A percentile compares a stretch with the other conserved stretches of the same genome.
These are phyloP conservation scores for Botrytis medusae DNA, from an alignment of 2,329 filamentous ascomycete genomes.

Conservation along the genomic window DNA sequence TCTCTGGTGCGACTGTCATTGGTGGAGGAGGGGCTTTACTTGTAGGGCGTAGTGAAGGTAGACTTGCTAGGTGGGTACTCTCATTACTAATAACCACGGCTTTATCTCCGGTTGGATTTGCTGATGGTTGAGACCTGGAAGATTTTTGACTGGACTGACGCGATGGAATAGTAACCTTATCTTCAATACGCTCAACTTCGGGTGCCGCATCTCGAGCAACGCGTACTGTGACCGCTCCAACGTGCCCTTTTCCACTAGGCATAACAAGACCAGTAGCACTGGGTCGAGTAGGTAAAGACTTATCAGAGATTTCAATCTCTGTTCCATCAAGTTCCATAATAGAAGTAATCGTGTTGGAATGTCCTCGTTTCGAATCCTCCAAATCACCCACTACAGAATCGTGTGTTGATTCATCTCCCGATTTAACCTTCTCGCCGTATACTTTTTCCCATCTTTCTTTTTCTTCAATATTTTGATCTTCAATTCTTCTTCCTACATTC, in stretches of 20 bases:
- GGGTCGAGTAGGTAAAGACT: conserved; percentile 26
- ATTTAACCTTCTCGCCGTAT: conserved; percentile 62
- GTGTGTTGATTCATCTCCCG: conserved; percentile 25
- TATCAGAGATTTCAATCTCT: conserved; percentile 57
- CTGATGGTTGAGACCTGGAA: conserved; percentile 28
- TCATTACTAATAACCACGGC: conserved; percentile 39
- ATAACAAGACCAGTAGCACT: conserved; percentile 45
- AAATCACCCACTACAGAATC: conserved; percentile 43
- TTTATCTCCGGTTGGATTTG: conserved; percentile 39
- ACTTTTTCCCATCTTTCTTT: conserved; percentile 72
- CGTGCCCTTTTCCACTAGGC: conserved; percentile 44
- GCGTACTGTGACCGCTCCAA: conserved; percentile 30
- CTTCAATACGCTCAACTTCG: conserved; percentile 55
- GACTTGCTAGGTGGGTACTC: conserved; percentile 37
- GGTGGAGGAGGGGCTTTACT: conserved; percentile 36
- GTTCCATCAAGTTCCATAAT: conserved; percentile 45
- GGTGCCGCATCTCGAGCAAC: conserved; percentile 40
- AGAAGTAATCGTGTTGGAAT: conserved; percentile 32
- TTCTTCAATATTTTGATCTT: conserved; percentile 61
- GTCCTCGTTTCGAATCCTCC: conserved; percentile 48
- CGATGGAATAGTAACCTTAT: background rate
- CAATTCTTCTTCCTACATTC: conserved; percentile 65
- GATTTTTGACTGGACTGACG: conserved; percentile 46
- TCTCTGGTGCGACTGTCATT: conserved; percentile 49
- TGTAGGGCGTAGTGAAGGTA: conserved; percentile 35